Evolutionary conservation across 2,329 filamentous ascomycete species (phyloP).

Genomic region (Clarireedia monteithiana): DNA sequence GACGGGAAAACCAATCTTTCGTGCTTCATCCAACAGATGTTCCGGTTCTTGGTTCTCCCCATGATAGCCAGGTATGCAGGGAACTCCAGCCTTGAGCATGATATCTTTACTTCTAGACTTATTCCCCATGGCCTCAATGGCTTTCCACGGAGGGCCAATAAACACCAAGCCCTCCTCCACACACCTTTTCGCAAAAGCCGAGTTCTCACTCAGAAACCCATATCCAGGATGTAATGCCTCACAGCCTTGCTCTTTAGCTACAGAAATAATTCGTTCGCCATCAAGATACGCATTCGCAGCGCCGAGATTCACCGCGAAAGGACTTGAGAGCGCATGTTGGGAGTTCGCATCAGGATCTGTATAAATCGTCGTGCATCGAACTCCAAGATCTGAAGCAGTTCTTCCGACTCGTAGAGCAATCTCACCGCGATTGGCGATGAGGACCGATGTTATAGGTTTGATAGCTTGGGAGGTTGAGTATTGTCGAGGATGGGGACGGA

Average conservation of each 20-base stretch:
- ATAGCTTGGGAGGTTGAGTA: conserved; percentile 12
- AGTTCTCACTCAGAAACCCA: conserved; percentile 92
- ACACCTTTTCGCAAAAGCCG: conserved; percentile 80
- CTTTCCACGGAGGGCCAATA: conserved; percentile 79
- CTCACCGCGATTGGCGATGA: conserved; percentile 95
- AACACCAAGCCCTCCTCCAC: conserved; percentile 87
- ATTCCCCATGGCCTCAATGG: conserved; percentile 86
- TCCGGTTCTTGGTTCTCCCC: conserved; percentile 68
- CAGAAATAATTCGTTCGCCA: conserved; percentile 81
- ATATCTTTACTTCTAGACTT: conserved; percentile 93
- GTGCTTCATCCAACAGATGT: conserved; percentile 59
- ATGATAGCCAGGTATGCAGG: conserved; percentile 94
- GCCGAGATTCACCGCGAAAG: conserved; percentile 77
- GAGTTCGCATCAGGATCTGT: conserved; percentile 82
- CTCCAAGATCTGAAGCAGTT: conserved; percentile 81
- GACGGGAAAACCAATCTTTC: conserved; percentile 60
- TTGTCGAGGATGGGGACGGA: conserved; percentile 15
- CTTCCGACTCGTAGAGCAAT: conserved; percentile 89
- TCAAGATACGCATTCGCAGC: conserved; percentile 84
- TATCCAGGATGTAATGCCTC: conserved; percentile 94
- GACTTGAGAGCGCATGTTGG: conserved; percentile 81
- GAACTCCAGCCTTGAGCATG: conserved; percentile 90
- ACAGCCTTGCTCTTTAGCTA: conserved; percentile 80
- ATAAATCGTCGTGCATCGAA: conserved; percentile 89
- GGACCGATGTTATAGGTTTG: conserved; percentile 63